Evolutionary conservation across 2,329 filamentous ascomycete genomes (phyloP).

Genomic region (Venturia oleaginea): DNA sequence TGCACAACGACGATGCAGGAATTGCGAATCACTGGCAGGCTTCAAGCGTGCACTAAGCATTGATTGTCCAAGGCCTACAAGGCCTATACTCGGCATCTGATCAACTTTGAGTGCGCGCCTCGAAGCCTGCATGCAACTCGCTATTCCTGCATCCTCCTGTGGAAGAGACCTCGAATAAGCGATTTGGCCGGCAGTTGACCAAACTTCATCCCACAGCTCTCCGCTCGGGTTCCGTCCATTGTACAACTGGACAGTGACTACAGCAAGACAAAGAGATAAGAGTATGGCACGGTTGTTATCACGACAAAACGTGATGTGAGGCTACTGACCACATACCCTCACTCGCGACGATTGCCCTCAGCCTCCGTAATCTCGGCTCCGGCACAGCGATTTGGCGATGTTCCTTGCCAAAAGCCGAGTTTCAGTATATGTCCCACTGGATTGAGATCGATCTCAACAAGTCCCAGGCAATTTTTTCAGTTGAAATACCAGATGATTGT

Average conservation of each 20-base stretch:
- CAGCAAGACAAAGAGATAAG: not conserved
- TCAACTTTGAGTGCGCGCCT: not conserved
- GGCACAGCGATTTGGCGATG: not conserved
- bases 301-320: not conserved
- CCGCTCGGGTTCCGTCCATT: not conserved
- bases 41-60: not conserved
- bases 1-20: not conserved
- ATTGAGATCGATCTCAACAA: not conserved
- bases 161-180: not conserved
- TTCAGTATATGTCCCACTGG: not conserved
- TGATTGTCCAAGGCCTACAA: too few species aligned
- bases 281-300: not conserved
- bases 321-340: not conserved
- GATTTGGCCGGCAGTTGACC: not conserved
- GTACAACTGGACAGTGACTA: not conserved
- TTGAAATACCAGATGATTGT: not conserved
- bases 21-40: not conserved
- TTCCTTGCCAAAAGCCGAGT: not conserved
- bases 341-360: not conserved
- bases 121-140: not conserved
- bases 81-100: not conserved
- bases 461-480: not conserved
- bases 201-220: not conserved
- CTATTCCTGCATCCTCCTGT: not conserved
- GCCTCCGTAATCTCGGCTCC: not conserved